Evolutionary conservation across 2,329 filamentous ascomycete genomes (phyloP).

Genomic region (Alternaria triticina): DNA sequence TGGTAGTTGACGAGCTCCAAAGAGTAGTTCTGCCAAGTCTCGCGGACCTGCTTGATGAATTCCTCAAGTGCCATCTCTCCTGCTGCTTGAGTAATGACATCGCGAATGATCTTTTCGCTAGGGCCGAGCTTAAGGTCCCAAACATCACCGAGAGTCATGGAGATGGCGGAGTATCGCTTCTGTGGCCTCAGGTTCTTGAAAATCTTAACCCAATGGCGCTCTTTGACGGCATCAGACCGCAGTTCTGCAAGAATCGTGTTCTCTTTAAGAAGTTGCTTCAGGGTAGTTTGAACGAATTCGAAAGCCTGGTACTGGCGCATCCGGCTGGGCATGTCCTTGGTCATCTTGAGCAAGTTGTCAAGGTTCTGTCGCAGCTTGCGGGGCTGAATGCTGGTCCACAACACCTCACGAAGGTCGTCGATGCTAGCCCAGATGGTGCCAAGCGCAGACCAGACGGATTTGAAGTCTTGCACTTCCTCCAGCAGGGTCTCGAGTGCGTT

Average conservation of each 20-base stretch:
- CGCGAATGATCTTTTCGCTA: constrained; percentile 85
- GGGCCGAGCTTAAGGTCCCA: constrained; percentile 94
- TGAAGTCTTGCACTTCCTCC: constrained; percentile 98
- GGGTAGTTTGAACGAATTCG: constrained; percentile 92
- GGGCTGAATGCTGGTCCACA: constrained; percentile 96
- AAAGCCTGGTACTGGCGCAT: constrained; percentile 99
- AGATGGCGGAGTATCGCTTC: constrained; percentile 90
- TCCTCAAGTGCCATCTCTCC: constrained; percentile 98
- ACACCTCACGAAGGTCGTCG: constrained; percentile 87
- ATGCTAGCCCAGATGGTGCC: constrained; percentile 97
- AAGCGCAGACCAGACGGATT: constrained; percentile 95
- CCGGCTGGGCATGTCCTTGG: constrained; percentile 97
- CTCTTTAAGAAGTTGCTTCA: constrained; percentile 88
- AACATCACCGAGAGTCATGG: constrained; percentile 96
- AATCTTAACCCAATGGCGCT: constrained; percentile 96
- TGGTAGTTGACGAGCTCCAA: constrained; percentile 97
- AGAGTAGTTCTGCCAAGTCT: constrained; percentile 95
- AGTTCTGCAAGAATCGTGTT: constrained; percentile 87
- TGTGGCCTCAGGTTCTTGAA: constrained; percentile 94
- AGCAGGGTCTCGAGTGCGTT: constrained; percentile 83
- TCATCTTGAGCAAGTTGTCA: constrained; percentile 94
- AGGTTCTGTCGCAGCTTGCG: constrained; percentile 89
- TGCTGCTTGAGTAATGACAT: constrained; percentile 94
- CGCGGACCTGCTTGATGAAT: constrained; percentile 93
- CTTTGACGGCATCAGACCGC: constrained; percentile 94